phyloP scores from a whole-genome alignment of 768 basidiomycete species.

The Thelephora ganbajun region DNA sequence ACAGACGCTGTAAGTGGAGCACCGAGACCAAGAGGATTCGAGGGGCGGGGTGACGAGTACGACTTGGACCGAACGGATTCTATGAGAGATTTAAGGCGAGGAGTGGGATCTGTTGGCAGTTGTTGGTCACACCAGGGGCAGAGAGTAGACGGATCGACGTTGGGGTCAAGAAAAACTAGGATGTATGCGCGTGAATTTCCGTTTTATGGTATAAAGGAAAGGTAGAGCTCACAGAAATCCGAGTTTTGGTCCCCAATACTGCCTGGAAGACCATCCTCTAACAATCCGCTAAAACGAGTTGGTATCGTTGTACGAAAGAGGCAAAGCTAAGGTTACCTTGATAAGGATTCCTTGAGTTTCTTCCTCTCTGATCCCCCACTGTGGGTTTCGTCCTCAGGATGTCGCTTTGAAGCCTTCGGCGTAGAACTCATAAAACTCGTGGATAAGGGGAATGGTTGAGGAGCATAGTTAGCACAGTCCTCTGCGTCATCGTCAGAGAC shows the following conservation, averaged over 20 bases:
- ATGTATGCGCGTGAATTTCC: background rate
- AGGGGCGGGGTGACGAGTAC: conserved; percentile 43
- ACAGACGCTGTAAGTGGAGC: conserved; percentile 41
- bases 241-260: conserved; percentile 13
- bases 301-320: background rate
- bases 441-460: too few relatives aligned
- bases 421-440: too few relatives aligned
- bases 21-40: conserved; percentile 52
- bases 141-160: conserved; percentile 47
- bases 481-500: too few relatives aligned
- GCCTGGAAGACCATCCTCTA: conserved; percentile 4
- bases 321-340: background rate
- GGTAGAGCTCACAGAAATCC: conserved; percentile 6
- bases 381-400: too few relatives aligned
- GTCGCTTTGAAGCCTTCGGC: too few relatives aligned
- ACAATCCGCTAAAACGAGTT: conserved; percentile 3
- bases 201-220: background rate
- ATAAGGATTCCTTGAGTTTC: conserved; percentile 9
- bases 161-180: conserved; percentile 36
- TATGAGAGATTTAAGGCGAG: conserved; percentile 41
- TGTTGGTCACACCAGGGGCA: conserved; percentile 75
- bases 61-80: conserved; percentile 39
- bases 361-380: background rate
- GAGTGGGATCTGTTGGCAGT: conserved; percentile 49
- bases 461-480: too few relatives aligned